Base-by-base conservation (phyloP, 164 flowering plant species). In the Umbilicus rupestris region DNA sequence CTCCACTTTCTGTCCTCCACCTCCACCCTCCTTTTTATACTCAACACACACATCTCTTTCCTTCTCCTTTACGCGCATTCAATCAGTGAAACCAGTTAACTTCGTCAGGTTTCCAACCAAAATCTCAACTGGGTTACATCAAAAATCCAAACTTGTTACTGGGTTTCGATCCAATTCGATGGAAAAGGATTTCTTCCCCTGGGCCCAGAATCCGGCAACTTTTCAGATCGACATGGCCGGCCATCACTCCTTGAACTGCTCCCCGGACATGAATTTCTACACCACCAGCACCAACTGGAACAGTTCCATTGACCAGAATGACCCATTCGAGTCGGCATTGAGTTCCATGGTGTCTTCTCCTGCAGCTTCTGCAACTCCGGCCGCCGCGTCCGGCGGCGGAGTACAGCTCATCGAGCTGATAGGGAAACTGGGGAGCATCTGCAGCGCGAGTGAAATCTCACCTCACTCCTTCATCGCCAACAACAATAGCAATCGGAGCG, bases 321-420 rank as follows among this genome's bases (percentile, higher is more conserved):
- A 70, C 63, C 82, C 76, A 52, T 75, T 78, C 63, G 83, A 75
- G 66, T 79, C 85, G 0, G 76, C 80, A 3, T 45, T 82, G 69
- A 79, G 83, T 72, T 79, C 85, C 33, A 78, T 82, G 30, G 83
- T 82, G 11, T 79, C 85, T 3, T 82, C 85, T 10, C 85, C 85
- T 6, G 72, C 76, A 0, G 70, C 78, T 15, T 64, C 60, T 20
- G 64, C 76, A 20, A 41, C 59, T 16, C 72, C 26, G n/a, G 59
- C 49, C 42, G 20, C 31, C 15, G 31, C 47, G 17, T 16, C 20
- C 9, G 46, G 39, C 19, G 39, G 39, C 7, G 72, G 70, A n/a
- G 15, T 66, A 5, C 68, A 68, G 68, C 67, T 79, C 66, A 71
- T 79, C 63, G 85, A 82, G 69, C 49, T 79, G 46, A 74, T 82